These are phyloP conservation scores for Oryza brachyantha DNA, from an alignment of 176 grass and related monocot genomes.

Conservation along the genomic window DNA sequence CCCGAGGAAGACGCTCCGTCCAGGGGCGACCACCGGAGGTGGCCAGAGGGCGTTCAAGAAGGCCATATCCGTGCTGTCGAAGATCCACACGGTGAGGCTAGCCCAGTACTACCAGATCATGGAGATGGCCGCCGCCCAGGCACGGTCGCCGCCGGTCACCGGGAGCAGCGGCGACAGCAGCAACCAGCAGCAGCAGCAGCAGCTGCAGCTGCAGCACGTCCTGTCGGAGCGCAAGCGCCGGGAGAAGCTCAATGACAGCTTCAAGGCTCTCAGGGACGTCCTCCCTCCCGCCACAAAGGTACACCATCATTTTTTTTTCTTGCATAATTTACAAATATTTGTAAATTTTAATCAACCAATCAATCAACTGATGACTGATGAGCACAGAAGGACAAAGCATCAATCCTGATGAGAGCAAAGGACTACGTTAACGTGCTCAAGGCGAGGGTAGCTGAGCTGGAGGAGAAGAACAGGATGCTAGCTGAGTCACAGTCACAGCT, in stretches of 20 bases:
- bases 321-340: too few species aligned
- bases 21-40: not conserved
- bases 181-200: conserved; percentile 5
- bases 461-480: conserved; percentile 31
- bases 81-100: conserved; percentile 25
- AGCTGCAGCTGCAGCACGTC: conserved; percentile 34
- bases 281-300: conserved; percentile 39
- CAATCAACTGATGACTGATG: too few species aligned
- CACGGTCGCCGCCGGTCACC: not conserved
- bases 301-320: too few species aligned
- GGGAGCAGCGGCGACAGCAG: not conserved
- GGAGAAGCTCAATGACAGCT: conserved; percentile 46
- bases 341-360: too few species aligned
- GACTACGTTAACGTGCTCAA: conserved; percentile 33
- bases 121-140: not conserved
- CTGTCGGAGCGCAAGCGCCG: conserved; percentile 49
- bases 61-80: not conserved
- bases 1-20: conserved; percentile 15
- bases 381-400: conserved; percentile 43
- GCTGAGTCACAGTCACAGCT: not conserved
- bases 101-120: not conserved
- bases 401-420: conserved; percentile 33
- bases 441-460: conserved; percentile 23
- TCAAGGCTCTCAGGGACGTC: conserved; percentile 33
- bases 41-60: conserved; percentile 34